Base-by-base conservation (phyloP, 1,284 basidiomycete species). In the Rhodotorula sp. region DNA sequence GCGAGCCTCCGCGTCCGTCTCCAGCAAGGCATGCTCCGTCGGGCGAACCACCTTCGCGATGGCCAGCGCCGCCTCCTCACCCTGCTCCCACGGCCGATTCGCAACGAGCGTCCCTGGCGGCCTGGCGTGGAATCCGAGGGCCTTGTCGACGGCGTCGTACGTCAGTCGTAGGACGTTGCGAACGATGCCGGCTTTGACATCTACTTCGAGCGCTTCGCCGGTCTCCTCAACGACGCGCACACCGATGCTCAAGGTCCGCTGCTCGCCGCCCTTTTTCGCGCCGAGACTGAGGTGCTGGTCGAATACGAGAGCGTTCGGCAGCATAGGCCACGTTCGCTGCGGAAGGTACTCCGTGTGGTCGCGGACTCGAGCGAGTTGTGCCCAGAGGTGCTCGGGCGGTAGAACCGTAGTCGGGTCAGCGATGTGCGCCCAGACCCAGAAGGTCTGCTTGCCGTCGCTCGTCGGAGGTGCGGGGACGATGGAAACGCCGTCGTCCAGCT, bases 401-500 rank as follows among this genome's bases (percentile, higher is more conserved):
- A 91, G 77, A n/a, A 99, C 82, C 2, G 89, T 83, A 0, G 92
- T 94, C 0, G 95, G 94, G 79, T 99, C 95, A 13, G 96, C 95
- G 64, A 99, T 85, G 78, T 99, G 95, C 26, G 90, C 83, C 76
- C 98, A 95, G 22, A 96, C 77, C 96, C 96, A 99, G 62, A 71
- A 82, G 77, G 67, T 82, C 82, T 24, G n/a, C 16, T 40, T 37
- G 31, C 71, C 71, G 30, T 47, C 22, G 4, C 34, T n/a, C 16
- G 70, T 24, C 2, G 61, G 46, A 7, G 63, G 55, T 16, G 64
- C 61, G 15, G 81, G 75, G 72, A 94, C 90, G 58, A 98, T 78
- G 0, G 94, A 95, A 47, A 99, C 78, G 2, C 93, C 96, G 79
- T 99, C 96, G 77, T 99, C 96, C 37, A 99, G 85, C 79, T 99